Base-by-base conservation (phyloP, 306 rosid species). In the Castanopsis chinensis region DNA sequence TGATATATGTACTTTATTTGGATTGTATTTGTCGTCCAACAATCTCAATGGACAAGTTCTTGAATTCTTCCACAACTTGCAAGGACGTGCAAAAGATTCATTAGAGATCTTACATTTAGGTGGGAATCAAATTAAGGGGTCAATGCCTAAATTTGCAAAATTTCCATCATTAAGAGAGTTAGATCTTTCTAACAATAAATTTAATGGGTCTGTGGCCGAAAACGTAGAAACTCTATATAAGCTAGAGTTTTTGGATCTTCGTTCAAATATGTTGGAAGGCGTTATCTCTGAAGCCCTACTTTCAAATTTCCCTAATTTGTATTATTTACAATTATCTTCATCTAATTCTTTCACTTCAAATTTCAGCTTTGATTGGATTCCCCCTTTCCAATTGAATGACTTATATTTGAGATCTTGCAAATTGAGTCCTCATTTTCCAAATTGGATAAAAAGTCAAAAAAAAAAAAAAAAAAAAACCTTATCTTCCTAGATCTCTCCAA, bases 381-480 rank as follows among this genome's bases (percentile, higher is more conserved):
- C 85, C 23, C 69, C 85, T 0, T 81, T 76, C 20, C 69, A 76
- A 25, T 35, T 76, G 17, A 1, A 27, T 3, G 0, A 0, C 8
- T 14, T 82, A 11, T 0, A 0, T 21, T 14, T 76, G 78, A 11
- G 18, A 10, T 82, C 78, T 60, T 72, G 85, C 78, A 83, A 74
- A 20, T 63, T 74, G 5, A 80, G 80, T 61, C 74, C 78, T 25
- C 32, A 59, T 15, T 83, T 83, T 75, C 83, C 86, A 2, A 69
- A 51, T 74, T 83, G 86, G 86, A 43, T 83, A 69, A 68, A 25
- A 3, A 57, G 77, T 1, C 83, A 83, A 54, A 77, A 3, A n/a
- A n/a, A n/a, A n/a, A n/a, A n/a, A n/a, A n/a, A n/a, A n/a, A n/a
- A n/a, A n/a, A n/a, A 21, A 27, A 83, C 2, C 72, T 83, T 17